Evolutionary conservation across 305 asterid genomes (phyloP), one percentile per base, ranked within the genome.

Genomic region (Fraxinus xanthoxyloides): DNA sequence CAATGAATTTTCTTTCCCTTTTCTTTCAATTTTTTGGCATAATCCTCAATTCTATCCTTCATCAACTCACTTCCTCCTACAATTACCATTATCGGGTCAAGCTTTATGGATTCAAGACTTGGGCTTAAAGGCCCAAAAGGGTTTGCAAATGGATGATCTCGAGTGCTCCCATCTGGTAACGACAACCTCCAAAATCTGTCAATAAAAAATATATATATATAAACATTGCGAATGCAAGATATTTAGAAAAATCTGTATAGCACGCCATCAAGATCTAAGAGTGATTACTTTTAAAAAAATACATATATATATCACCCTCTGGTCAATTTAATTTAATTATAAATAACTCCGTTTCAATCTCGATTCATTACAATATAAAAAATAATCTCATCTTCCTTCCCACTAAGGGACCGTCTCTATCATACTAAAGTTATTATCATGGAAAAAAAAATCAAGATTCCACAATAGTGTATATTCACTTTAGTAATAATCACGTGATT

Each of bases 101-200:
- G 84, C 30, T 77, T 79, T 34, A 86, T 24, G 2, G 75, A 5
- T 8, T 85, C 88, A 1, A 92, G 85, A 31, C 67, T 89, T 48
- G 88, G 91, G 85, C 93, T 90, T 73, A 31, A 51, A 0, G 91
- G 92, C 75, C 97, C 93, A 79, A 90, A 90, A 4, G 97, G 97
- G 86, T 92, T 91, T 17, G 88, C 92, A 72, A 83, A 24, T 48
- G 93, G 93, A 77, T 90, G 85, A 83, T 92, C 93, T 31, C 78
- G 34, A 13, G 86, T 86, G 35, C 56, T 76, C 48, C 93, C 97
- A 8, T 2, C 65, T 5, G 97, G 95, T 51, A 92, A 7, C 19
- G 92, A 79, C 21, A 92, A 23, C 82, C 97, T 90, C 97, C 95
- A 92, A 81, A 91, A 89, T 54, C 97, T 92, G 77, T 78, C 38